Conservation (phyloP, 169 alveolate genomes). For the Plasmodium adleri region DNA sequence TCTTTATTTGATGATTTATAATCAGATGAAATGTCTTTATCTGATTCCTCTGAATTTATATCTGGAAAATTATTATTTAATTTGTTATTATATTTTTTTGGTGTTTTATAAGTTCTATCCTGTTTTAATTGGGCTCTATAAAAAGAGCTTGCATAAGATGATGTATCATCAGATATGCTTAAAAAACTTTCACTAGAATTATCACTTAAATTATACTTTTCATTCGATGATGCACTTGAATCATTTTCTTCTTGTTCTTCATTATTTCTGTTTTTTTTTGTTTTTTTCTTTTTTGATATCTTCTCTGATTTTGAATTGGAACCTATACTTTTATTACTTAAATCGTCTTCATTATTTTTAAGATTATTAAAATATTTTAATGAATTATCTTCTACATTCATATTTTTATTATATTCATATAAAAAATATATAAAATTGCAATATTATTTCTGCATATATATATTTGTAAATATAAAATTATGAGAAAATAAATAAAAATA, state of each 20-base stretch:
- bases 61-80: background rate
- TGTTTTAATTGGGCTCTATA: conserved; percentile 26
- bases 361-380: conserved; percentile 9
- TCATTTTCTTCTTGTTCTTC: background rate
- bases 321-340: conserved; percentile 12
- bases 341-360: conserved; percentile 40
- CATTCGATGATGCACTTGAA: background rate
- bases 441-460: too few relatives aligned
- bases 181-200: conserved; percentile 54
- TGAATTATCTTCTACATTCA: conserved; percentile 64
- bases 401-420: background rate
- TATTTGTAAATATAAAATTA: too few relatives aligned
- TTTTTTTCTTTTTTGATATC: conserved; percentile 7
- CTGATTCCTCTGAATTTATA: conserved; percentile 12
- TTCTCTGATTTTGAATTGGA: background rate
- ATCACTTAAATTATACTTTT: background rate
- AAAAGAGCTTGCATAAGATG: conserved; percentile 43
- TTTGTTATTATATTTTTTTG: background rate
- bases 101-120: conserved; percentile 18
- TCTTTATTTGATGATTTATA: conserved; percentile 30
- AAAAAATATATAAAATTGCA: too few relatives aligned
- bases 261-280: conserved; percentile 6
- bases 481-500: too few relatives aligned
- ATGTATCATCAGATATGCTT: conserved; percentile 51
- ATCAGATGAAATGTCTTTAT: conserved; percentile 29